Percentiles rank a stretch among this genome's conserved stretches.
These are phyloP conservation scores for Paracoccidioides brasiliensis DNA, from an alignment of 2,329 filamentous ascomycete genomes.

Conservation along the genomic window DNA sequence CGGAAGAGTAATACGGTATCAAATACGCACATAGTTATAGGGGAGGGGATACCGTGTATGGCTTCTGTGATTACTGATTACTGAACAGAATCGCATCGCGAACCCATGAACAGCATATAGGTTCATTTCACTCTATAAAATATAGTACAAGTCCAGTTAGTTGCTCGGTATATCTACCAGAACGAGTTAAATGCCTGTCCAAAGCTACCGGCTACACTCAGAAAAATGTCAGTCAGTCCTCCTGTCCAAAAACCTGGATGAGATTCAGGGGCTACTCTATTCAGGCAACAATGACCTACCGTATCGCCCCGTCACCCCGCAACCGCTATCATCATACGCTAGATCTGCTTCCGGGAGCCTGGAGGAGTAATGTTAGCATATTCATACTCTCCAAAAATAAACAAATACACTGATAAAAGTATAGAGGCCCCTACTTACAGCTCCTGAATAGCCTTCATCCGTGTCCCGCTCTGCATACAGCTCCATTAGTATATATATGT, in stretches of 20 bases:
- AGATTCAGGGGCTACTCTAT: not conserved
- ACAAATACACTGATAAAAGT: not conserved
- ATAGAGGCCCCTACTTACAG: constrained; percentile 26
- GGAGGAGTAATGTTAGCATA: constrained; percentile 9
- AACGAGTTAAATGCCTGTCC: constrained; percentile 9
- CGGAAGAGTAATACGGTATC: not conserved
- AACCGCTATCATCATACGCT: constrained; percentile 29
- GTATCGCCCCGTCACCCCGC: constrained; percentile 17
- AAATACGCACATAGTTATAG: not conserved
- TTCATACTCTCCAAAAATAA: not conserved
- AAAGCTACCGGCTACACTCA: constrained; percentile 14
- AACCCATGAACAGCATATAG: no score
- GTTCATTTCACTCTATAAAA: no score
- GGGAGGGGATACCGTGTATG: not conserved
- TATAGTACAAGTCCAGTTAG: no score
- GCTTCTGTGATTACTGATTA: no score
- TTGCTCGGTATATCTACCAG: not conserved
- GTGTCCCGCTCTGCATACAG: constrained; percentile 34
- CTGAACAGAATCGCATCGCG: no score
- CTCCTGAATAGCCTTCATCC: constrained; percentile 41
- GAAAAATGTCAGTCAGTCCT: constrained; percentile 6
- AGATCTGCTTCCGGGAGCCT: constrained; percentile 30
- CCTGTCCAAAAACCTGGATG: not conserved
- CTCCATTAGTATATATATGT: constrained; percentile 4
- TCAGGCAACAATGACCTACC: constrained; percentile 15